Evolutionary conservation across 202 grass and related monocot genomes (phyloP), one percentile per base, ranked within the genome.

Genomic region (Panicum virgatum): DNA sequence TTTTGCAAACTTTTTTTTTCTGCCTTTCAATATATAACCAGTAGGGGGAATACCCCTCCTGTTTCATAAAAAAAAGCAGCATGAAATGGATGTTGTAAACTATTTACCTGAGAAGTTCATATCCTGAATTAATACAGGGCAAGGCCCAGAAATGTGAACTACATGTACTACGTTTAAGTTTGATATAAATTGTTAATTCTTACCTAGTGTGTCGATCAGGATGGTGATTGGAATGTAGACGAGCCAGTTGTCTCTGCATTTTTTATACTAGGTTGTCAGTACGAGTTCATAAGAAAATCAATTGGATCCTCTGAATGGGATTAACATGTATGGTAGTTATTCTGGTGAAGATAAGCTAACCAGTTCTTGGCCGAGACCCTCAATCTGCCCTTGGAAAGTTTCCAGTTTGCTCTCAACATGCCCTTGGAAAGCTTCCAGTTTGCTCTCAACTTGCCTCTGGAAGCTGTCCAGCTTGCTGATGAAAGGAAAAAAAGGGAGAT

Each of bases 281-380:
- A 43, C 5, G 4, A 60, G 43, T 43, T 78, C 42, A 48, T 34
- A 15, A 5, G 23, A 39, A 20, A 38, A 82, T 50, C 15, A 83
- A 57, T 13, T 75, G 25, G 19, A 71, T 71, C 71, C 25, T 29
- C 8, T 15, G 8, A 56, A 62, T 50, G 42, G 18, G 1, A 44
- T 30, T 27, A 66, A 52, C 26, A 44, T 43, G 16, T 20, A 54
- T 13, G 27, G 4, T 23, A 76, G 25, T 0, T 44, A 61, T 83
- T 76, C 0, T 68, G 7, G 72, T 68, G 39, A 57, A 75, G 14
- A 68, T 4, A 54, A 67, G 14, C 81, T 54, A 36, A 84, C 72
- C 72, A 84, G 20, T 77, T 84, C 72, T 5, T 64, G 82, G 19
- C 1, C 26, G 8, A 84, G 62, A 60, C 9, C 48, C 4, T 76